Evolutionary conservation across 2,329 filamentous ascomycete species (phyloP), one percentile per base, ranked within the genome.

Genomic region (Colletotrichum filicis): DNA sequence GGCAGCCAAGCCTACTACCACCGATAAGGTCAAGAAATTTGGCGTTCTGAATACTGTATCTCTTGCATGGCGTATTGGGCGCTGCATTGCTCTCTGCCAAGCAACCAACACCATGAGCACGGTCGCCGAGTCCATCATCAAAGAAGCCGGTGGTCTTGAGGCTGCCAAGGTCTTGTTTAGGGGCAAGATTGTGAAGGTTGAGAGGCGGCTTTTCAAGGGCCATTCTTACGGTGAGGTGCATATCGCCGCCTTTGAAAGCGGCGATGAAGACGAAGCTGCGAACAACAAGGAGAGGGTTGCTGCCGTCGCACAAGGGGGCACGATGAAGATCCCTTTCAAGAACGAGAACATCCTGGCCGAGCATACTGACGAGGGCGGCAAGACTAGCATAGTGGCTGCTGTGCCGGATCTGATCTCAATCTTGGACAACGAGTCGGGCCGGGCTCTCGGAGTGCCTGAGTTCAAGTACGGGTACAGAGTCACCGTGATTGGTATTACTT

Each of bases 121-220:
- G 14, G 87, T 92, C 2, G 89, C 89, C 1, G 88, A 91, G 79
- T 83, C 83, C 3, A 91, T 92, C 72, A 85, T 92, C 19, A 83
- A 87, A 0, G 89, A 91, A 78, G 88, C 87, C 35, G 90, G 90
- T 5, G 90, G 90, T 0, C 76, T 82, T 0, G 82, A 82, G 5
- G 85, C 86, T 0, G 90, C 88, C 1, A 88, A 84, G 73, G 85
- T 92, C 9, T 76, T 92, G n/a, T 92, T 89, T 82, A 86, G 88
- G 70, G 91, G 91, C 32, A 92, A 92, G 81, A 91, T 92, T 74
- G 80, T 86, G 19, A 82, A 82, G 9, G 87, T 89, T 0, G 87
- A 89, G 76, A 80, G 87, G 49, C 79, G 83, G 12, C 76, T 89
- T 19, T 83, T 83, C 76, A 85, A 85, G 77, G 87, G 87, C 5